Base-by-base conservation (phyloP, 441 rosid genomes). In the Syzygium syzygioides region DNA sequence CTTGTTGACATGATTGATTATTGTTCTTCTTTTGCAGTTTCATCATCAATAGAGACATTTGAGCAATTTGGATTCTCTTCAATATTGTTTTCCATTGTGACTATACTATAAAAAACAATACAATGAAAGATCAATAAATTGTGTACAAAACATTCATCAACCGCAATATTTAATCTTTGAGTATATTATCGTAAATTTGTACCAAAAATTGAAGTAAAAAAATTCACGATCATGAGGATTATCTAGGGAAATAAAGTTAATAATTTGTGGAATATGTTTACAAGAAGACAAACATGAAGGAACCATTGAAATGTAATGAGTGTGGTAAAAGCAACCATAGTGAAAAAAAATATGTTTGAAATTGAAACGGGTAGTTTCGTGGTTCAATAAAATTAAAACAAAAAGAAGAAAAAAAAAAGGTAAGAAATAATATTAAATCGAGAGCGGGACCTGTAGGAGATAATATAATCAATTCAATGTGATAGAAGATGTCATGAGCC, bases 261-360 rank as follows among this genome's bases (percentile, higher is more conserved):
- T 62, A 62, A n/a, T 62, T 62, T 14, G 20, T n/a, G 5, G 19
- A 62, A 62, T 62, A 62, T n/a, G 19, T 62, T 62, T n/a, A 14
- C 19, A n/a, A 62, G 34, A 62, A 62, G 30, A 62, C 17, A n/a
- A 62, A 62, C 71, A 62, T n/a, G 71, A 62, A 62, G 30, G 34
- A 62, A 62, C 68, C 68, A n/a, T n/a, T 62, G 68, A 62, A n/a
- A n/a, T n/a, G 68, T 62, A 62, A 62, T 14, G 19, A 15, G 19
- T n/a, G 34, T 3, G 10, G 68, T n/a, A 1, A 34, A n/a, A 62
- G 6, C 0, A 4, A 30, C 34, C 7, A 6, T 1, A 62, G 68
- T 7, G 68, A 60, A 60, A 60, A 59, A 60, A 59, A 13, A 60
- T 4, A 3, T 62, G 68, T n/a, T n/a, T 62, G 9, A n/a, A 62